Evolutionary conservation across 2,329 filamentous ascomycete species (phyloP), one percentile per base, ranked within the genome.

Genomic region (Aspergillus tubingensis): DNA sequence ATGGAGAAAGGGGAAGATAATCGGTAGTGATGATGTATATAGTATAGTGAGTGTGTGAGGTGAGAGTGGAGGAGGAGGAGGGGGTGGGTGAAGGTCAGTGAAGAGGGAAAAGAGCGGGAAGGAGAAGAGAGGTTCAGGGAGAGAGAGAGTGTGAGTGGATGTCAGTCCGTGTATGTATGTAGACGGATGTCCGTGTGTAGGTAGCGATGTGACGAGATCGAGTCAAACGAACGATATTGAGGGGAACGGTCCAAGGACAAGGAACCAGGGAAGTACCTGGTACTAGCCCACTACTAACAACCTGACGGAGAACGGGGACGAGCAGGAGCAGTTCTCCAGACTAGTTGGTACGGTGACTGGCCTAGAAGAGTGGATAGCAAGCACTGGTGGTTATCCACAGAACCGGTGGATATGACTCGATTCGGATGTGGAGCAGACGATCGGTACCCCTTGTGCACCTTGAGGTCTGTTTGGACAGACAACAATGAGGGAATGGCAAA

Each of bases 371-470:
- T 54, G 52, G 38, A 54, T 36, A 32, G 32, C 32, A 36, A 53
- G 21, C 39, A 43, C 32, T 54, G 36, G 32, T 53, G 50, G 51
- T 53, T 54, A 54, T 47, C 41, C 53, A 59, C 57, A 54, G 57
- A 59, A 59, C 57, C 44, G 50, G 57, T 59, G 56, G 56, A 58
- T 58, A 58, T 43, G 57, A 38, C 57, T 59, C 57, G 43, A 54
- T 59, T 53, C 43, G 48, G 57, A 59, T 21, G 57, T 52, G 51
- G 57, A 52, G 41, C 57, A 54, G 57, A 23, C 57, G 57, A 59
- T 59, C 57, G 27, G 57, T 54, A 21, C 57, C 57, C 50, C 25
- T 44, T 36, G 43, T 44, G 51, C 30, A 30, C 23, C 15, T 44
- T 57, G 52, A 8, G 32, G 21, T 5, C 30, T 49, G 23, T n/a